Base-by-base conservation (phyloP, 106 monocot species). In the Cymbidium sinense region DNA sequence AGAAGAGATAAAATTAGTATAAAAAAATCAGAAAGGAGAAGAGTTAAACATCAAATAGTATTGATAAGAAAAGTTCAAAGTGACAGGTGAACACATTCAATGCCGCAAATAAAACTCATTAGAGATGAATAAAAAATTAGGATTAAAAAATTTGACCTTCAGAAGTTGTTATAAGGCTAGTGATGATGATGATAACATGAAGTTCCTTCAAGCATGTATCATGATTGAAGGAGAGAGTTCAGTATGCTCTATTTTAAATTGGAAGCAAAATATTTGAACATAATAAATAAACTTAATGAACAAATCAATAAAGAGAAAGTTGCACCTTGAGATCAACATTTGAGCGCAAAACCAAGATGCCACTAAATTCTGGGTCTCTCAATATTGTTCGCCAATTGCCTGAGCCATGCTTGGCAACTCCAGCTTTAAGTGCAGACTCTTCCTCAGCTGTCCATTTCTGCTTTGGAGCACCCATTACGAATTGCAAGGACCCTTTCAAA, bases 261-360 rank as follows among this genome's bases (percentile, higher is more conserved):
- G 12, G 5, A 69, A 18, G 28, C 28, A 33, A 69, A 11, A 33
- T 13, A 29, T 52, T 23, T 62, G 27, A 62, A 9, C 36, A 50
- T n/a, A 43, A 52, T 62, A 10, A 37, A 8, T 28, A 20, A 64
- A 4, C 18, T 25, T 37, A 34, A 23, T 5, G 0, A 55, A 70
- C 21, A 43, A 52, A 80, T 51, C 25, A 79, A 61, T 25, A 19
- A 3, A 61, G 2, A 35, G 17, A 55, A 74, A 36, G 6, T 10
- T 47, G 13, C 41, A 93, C 93, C 88, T 93, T 93, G 70, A 93
- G 93, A 85, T 93, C 93, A 41, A 93, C 90, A 88, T 93, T 93
- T 21, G 93, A 93, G 34, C 93, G 83, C 36, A 87, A 78, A 78
- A 77, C 75, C 34, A 94, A 81, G 70, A 85, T 70, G 28, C 76